Evolutionary conservation across 257 asterid genomes (phyloP).

Genomic region (Solanum tacnaense): DNA sequence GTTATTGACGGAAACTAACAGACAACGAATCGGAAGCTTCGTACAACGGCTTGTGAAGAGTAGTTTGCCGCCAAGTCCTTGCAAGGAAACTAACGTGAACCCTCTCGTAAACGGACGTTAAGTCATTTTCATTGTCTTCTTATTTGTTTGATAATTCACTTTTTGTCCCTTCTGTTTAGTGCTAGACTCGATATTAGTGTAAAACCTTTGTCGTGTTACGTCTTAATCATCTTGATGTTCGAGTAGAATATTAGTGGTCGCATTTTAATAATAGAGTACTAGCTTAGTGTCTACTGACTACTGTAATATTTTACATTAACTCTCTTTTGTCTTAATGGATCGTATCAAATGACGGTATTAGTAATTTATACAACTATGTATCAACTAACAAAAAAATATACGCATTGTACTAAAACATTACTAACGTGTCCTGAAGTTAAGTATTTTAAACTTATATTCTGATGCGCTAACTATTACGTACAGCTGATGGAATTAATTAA

Average conservation of each 20-base stretch:
- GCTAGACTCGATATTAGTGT: not conserved
- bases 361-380: not conserved
- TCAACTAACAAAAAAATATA: not conserved
- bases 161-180: not conserved
- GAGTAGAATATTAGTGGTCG: not conserved
- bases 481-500: not conserved
- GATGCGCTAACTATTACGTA: not conserved
- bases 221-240: not conserved
- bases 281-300: not conserved
- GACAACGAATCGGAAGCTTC: constrained; percentile 50
- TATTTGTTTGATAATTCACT: not conserved
- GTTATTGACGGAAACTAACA: constrained; percentile 77
- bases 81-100: constrained; percentile 75
- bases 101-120: constrained; percentile 79
- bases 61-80: constrained; percentile 89
- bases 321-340: not conserved
- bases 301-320: not conserved
- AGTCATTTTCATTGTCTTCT: not conserved
- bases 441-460: not conserved
- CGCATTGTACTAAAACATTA: not conserved
- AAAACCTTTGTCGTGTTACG: not conserved
- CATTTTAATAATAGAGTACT: not conserved
- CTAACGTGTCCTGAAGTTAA: not conserved
- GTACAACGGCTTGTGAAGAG: constrained; percentile 76
- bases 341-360: not conserved